Base-by-base conservation (phyloP, 192 early-diverging fungal species). In the Entophlyctis luteolus region DNA sequence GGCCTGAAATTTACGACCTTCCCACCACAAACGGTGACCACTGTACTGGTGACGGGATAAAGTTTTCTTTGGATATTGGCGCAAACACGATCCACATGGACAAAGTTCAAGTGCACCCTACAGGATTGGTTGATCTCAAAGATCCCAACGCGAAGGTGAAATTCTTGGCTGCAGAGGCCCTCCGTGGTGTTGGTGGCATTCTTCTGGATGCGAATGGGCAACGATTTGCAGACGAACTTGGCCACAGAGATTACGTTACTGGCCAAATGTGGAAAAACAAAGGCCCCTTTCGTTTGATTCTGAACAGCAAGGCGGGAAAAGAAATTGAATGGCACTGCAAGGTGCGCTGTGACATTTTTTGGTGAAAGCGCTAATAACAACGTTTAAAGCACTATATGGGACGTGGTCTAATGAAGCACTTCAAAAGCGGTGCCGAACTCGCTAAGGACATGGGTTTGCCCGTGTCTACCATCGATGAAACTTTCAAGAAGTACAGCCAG, bases 71-170 rank as follows among this genome's bases (percentile, higher is more conserved):
- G 25, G 86, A 81, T 12, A 79, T 87, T 53, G 93, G 93, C 35
- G 92, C 86, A 27, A 90, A 89, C 79, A 85, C 88, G 53, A 88
- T 95, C 56, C 92, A 94, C 80, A 88, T 98, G 86, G 91, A 98
- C 62, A 94, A 92, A 77, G 90, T 98, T 52, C 95, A 98, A 78
- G 92, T 98, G 34, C 93, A 98, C 71, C 95, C 95, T n/a, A 98
- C 95, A 31, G 95, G 95, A 67, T 81, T 95, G 57, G 93, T 97
- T 35, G 90, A 92, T 67, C 88, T 89, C 45, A 83, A 83, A n/a
- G 91, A 94, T 36, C 93, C 93, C 16, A 82, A 90, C 67, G 90
- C 90, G 55, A 90, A 92, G 68, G 89, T 93, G 73, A 94, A 94
- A 86, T 93, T 97, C 75, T 79, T 97, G 70, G 95, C 95, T 38